These are phyloP conservation scores for Globisporangium cederbergense DNA, from an alignment of 352 stramenopile species.

Conservation along the genomic window DNA sequence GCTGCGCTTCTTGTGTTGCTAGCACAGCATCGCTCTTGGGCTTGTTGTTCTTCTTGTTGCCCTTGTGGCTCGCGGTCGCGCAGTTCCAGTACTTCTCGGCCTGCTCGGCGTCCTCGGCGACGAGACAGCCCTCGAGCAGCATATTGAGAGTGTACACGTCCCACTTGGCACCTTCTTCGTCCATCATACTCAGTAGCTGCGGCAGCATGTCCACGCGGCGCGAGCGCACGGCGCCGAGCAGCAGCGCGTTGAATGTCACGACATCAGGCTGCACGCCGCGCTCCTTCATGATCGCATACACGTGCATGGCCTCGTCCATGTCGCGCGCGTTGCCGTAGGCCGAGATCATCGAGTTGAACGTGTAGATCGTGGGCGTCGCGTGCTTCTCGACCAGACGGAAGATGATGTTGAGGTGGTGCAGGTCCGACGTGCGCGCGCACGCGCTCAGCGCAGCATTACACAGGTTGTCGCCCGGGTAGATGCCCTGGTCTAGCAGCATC, in stretches of 20 bases:
- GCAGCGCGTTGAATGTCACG: constrained; percentile 71
- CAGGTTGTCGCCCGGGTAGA: constrained; percentile 70
- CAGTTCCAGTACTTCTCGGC: constrained; percentile 52
- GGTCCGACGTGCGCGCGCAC: constrained; percentile 57
- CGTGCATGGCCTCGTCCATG: constrained; percentile 57
- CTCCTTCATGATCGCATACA: constrained; percentile 45
- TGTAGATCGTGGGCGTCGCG: constrained; percentile 60
- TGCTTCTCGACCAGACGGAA: constrained; percentile 61
- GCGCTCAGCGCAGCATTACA: constrained; percentile 68
- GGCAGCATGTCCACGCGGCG: constrained; percentile 48
- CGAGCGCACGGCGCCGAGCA: constrained; percentile 54
- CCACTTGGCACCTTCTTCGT: constrained; percentile 43
- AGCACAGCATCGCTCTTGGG: neutral
- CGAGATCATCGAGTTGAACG: constrained; percentile 83
- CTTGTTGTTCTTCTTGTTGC: constrained; percentile 13
- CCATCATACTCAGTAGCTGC: constrained; percentile 52
- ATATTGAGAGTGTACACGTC: constrained; percentile 77
- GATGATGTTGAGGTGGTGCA: constrained; percentile 56
- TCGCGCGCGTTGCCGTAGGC: constrained; percentile 65
- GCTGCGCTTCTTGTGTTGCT: constrained; percentile 6
- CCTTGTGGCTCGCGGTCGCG: constrained; percentile 23
- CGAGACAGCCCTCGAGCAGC: constrained; percentile 59
- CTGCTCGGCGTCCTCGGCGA: constrained; percentile 34
- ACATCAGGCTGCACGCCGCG: constrained; percentile 38
- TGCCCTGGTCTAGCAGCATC: constrained; percentile 58